These are phyloP conservation scores for Kockovaella imperatae DNA, from an alignment of 768 basidiomycete genomes.

Conservation along the genomic window DNA sequence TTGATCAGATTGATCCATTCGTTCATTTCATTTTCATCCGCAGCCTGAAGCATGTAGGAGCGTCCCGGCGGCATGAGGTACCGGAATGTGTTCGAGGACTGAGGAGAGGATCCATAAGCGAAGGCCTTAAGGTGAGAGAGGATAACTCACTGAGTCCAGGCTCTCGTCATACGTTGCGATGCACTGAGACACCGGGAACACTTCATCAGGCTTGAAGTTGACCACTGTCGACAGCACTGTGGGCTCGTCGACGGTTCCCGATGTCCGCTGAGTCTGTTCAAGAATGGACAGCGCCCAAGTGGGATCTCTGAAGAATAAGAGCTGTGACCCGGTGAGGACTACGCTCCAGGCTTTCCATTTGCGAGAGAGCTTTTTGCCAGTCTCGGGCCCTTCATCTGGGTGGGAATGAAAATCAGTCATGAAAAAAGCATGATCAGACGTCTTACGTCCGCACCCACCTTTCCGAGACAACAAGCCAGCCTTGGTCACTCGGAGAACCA, in stretches of 20 bases:
- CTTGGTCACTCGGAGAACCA: slow-evolving; percentile 64
- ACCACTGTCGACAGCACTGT: slow-evolving; percentile 45
- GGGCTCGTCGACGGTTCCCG: slow-evolving; percentile 2
- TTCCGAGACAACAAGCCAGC: slow-evolving; percentile 73
- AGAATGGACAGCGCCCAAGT: slow-evolving; percentile 35
- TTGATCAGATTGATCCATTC: slow-evolving; percentile 89
- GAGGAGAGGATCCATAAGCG: not conserved
- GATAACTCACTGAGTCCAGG: not conserved
- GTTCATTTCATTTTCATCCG: slow-evolving; percentile 64
- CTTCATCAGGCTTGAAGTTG: slow-evolving; percentile 67
- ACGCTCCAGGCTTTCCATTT: slow-evolving; percentile 87
- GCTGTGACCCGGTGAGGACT: slow-evolving; percentile 77
- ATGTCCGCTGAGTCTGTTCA: slow-evolving; percentile 23
- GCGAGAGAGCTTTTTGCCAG: slow-evolving; percentile 68
- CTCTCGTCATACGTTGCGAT: slow-evolving; percentile 69
- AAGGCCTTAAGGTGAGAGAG: not conserved
- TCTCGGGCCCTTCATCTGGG: slow-evolving; percentile 65
- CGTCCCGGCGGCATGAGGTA: slow-evolving; percentile 68
- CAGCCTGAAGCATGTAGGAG: slow-evolving; percentile 70
- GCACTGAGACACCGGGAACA: slow-evolving; percentile 65
- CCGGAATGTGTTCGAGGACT: slow-evolving; percentile 69
- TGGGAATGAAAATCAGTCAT: too few species aligned
- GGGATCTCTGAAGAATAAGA: slow-evolving; percentile 66
- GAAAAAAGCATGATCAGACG: slow-evolving; percentile 2
- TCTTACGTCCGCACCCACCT: too few species aligned